Conservation (phyloP, 2,329 filamentous ascomycete genomes). For the Paecilomyces dactylethromorphus region DNA sequence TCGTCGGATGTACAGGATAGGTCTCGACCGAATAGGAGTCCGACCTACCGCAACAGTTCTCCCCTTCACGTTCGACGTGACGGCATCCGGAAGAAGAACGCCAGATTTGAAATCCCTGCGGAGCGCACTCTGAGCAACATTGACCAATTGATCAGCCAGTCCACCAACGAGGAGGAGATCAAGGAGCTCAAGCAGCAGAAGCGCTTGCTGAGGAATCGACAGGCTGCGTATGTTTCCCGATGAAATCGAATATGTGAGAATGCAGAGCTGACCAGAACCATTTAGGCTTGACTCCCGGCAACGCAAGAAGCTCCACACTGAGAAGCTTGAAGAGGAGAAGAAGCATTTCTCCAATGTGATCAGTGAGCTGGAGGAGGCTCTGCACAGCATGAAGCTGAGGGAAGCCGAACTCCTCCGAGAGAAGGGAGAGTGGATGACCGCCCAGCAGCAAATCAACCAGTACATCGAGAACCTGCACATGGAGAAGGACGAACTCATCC, state of each 20-base stretch:
- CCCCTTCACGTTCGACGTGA: conserved; percentile 69
- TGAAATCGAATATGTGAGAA: conserved; percentile 10
- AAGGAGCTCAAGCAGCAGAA: conserved; percentile 99
- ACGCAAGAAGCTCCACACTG: conserved; percentile 96
- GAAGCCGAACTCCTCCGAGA: conserved; percentile 45
- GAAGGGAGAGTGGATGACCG: conserved; percentile 59
- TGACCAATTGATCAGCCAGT: conserved; percentile 82
- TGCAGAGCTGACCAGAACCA: conserved; percentile 9
- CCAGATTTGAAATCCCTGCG: conserved; percentile 90
- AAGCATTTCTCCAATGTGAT: conserved; percentile 78
- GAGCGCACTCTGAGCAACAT: conserved; percentile 93
- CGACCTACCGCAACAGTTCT: conserved; percentile 63
- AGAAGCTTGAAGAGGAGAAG: conserved; percentile 94
- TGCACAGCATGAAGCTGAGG: conserved; percentile 61
- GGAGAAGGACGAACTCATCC: conserved; percentile 89
- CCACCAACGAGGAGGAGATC: conserved; percentile 76
- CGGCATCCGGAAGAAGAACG: conserved; percentile 98
- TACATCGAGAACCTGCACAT: conserved; percentile 70
- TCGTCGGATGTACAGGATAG: conserved; percentile 44
- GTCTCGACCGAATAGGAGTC: conserved; percentile 55
- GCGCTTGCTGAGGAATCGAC: conserved; percentile 85
- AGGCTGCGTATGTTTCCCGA: conserved; percentile 73
- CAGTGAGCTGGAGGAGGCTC: conserved; percentile 69
- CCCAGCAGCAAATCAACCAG: conserved; percentile 68
- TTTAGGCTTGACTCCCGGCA: conserved; percentile 86